Base-by-base conservation (phyloP, 1,139 yeast species). In the Pichia sp. region DNA sequence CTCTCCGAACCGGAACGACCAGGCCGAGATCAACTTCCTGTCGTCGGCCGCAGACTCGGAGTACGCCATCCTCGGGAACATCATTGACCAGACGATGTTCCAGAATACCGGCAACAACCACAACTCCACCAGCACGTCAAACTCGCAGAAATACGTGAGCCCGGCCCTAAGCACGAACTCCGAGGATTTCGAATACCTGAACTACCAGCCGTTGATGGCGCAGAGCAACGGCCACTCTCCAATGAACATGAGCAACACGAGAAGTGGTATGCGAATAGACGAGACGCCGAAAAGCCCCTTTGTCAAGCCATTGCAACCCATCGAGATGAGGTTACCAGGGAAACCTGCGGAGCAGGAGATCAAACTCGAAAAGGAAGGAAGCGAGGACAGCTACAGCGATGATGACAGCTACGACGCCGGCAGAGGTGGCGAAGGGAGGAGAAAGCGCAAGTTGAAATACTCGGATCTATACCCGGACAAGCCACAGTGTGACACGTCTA, bases 21-120 rank as follows among this genome's bases (percentile, higher is more conserved):
- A 36, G 38, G 49, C 49, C n/a, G 56, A 54, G 7, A 50, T 51
- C 1, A 40, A 51, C 30, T 84, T 89, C 65, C 72, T 87, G 58
- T 85, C 95, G 1, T 74, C 84, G 15, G 93, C 96, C 0, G 92
- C 93, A 0, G 88, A 87, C 64, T 74, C 85, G 59, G 97, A 90
- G 64, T 88, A 89, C 64, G 78, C 89, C 4, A 84, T 89, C 1
- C 71, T 90, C 45, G 85, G 95, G n/a, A 82, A 79, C 59, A 87
- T 89, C 52, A 77, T 87, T 41, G 84, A 78, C 52, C 85, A 82
- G 58, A 82, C 78, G 56, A 67, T 59, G 34, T 51, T 62, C 32
- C 15, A 26, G 29, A 34, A n/a, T 15, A 15, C 1, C 34, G n/a
- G 11, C 16, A 19, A 10, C 45, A 45, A 45, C 23, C 32, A 31